A percentile compares a stretch with the other conserved stretches of the same genome.
These are phyloP conservation scores for Trametes versicolor DNA, from an alignment of 1,284 basidiomycete genomes.

Conservation along the genomic window DNA sequence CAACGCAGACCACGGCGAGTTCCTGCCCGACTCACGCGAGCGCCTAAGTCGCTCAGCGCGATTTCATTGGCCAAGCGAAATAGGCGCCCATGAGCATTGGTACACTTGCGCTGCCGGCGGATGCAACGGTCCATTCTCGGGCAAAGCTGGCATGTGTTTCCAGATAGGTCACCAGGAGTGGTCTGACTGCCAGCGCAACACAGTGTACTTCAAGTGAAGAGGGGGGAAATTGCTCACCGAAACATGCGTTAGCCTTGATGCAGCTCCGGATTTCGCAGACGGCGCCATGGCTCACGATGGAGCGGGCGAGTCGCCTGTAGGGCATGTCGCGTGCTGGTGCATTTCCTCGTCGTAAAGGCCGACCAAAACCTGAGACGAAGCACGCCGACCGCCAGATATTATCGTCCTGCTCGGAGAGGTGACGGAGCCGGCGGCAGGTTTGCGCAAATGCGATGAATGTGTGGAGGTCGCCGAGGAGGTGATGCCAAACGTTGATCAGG, in stretches of 20 bases:
- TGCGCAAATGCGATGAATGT: slow-evolving; percentile 44
- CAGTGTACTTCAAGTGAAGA: background rate
- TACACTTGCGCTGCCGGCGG: slow-evolving; percentile 3
- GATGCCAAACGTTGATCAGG: slow-evolving; percentile 40
- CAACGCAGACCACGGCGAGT: slow-evolving; percentile 3
- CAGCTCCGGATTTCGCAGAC: slow-evolving; percentile 46
- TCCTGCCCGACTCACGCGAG: background rate
- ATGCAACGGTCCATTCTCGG: slow-evolving; percentile 8
- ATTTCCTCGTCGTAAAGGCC: slow-evolving; percentile 38
- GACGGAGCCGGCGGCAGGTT: slow-evolving; percentile 39
- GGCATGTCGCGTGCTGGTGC: slow-evolving; percentile 18
- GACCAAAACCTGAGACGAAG: slow-evolving; percentile 43
- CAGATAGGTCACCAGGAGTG: background rate
- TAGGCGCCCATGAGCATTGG: slow-evolving; percentile 4
- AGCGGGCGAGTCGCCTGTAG: slow-evolving; percentile 41
- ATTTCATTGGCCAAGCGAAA: slow-evolving; percentile 12
- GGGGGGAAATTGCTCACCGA: slow-evolving; percentile 37
- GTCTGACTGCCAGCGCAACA: slow-evolving; percentile 1
- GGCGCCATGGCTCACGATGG: slow-evolving; percentile 39
- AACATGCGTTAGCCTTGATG: slow-evolving; percentile 42
- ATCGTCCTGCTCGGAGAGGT: slow-evolving; percentile 41
- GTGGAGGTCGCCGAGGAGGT: slow-evolving; percentile 39
- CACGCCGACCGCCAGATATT: slow-evolving; percentile 44
- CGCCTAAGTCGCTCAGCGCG: background rate
- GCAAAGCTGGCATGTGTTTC: slow-evolving; percentile 3